Evolutionary conservation across 805 yeast species (phyloP).

Genomic region (Nakazawaea wyomingensis): DNA sequence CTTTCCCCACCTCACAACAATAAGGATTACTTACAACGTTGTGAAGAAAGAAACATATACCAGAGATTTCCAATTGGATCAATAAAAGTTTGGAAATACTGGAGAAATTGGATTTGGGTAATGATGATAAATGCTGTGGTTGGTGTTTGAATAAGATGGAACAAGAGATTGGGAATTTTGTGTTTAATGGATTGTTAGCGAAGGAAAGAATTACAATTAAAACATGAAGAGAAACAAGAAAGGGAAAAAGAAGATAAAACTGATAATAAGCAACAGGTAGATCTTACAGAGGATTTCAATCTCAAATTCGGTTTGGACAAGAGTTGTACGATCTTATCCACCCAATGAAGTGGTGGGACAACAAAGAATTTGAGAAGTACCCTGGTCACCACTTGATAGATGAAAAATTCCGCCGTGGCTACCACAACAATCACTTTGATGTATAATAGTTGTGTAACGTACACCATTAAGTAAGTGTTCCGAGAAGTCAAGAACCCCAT

Average conservation of each 20-base stretch:
- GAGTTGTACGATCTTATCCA: constrained; percentile 19
- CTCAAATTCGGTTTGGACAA: constrained; percentile 9
- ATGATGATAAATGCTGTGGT: constrained; percentile 42
- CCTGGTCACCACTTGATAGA: constrained; percentile 18
- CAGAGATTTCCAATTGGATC: constrained; percentile 90
- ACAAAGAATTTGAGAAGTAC: constrained; percentile 20
- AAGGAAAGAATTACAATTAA: constrained; percentile 43
- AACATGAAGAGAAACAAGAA: too few relatives aligned
- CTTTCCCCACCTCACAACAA: constrained; percentile 81
- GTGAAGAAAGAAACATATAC: constrained; percentile 79
- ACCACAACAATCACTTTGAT: constrained; percentile 9
- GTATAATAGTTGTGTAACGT: background rate
- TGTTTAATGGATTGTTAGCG: constrained; percentile 58
- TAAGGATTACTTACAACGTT: constrained; percentile 80
- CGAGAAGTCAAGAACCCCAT: background rate
- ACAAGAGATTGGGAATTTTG: constrained; percentile 47
- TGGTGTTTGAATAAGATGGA: constrained; percentile 49
- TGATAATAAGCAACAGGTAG: too few relatives aligned
- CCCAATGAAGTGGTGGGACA: constrained; percentile 25
- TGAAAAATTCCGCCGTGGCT: constrained; percentile 7
- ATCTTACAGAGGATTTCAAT: constrained; percentile 8
- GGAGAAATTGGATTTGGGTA: constrained; percentile 16
- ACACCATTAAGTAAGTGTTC: background rate
- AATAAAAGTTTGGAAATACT: constrained; percentile 21
- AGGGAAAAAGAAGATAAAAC: constrained; percentile 7